These are phyloP conservation scores for Kodamaea alishanica DNA, from an alignment of 1,139 yeast genomes.

Conservation along the genomic window DNA sequence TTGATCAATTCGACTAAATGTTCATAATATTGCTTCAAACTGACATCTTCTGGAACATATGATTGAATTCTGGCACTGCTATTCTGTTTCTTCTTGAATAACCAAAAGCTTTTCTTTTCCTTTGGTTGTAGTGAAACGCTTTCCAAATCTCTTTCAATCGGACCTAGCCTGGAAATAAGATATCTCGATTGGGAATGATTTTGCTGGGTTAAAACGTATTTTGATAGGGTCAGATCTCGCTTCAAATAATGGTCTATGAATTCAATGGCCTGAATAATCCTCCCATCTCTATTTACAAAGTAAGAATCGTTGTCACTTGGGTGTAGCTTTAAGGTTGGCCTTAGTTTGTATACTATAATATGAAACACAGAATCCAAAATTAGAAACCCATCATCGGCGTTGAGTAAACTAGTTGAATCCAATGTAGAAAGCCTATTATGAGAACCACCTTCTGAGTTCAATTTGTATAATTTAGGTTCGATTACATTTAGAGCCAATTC, in stretches of 20 bases:
- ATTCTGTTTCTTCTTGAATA: slow-evolving; percentile 1
- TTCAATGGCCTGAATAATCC: slow-evolving; percentile 13
- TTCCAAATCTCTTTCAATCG: slow-evolving; percentile 10
- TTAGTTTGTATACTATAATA: slow-evolving; percentile 22
- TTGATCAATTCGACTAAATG: slow-evolving; percentile 13
- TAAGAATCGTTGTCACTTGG: slow-evolving; percentile 30
- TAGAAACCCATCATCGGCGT: slow-evolving; percentile 17
- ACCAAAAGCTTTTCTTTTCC: neutral
- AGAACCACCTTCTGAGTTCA: slow-evolving; percentile 7
- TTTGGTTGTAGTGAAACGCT: too few species aligned
- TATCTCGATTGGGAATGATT: slow-evolving; percentile 36
- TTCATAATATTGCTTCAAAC: slow-evolving; percentile 15
- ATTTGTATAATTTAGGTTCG: slow-evolving; percentile 25
- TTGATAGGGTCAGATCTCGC: slow-evolving; percentile 14
- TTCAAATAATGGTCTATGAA: slow-evolving; percentile 11
- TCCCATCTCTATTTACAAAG: slow-evolving; percentile 13
- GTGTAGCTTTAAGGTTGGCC: slow-evolving; percentile 24
- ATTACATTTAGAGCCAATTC: slow-evolving; percentile 22
- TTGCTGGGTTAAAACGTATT: slow-evolving; percentile 27
- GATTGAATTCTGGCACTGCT: slow-evolving; percentile 1
- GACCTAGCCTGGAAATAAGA: slow-evolving; percentile 28
- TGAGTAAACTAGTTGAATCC: slow-evolving; percentile 18
- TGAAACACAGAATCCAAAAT: slow-evolving; percentile 32
- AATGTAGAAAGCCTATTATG: slow-evolving; percentile 13
- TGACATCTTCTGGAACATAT: slow-evolving; percentile 15